Evolutionary conservation across 257 asterid species (phyloP).

Genomic region (Orobanche coerulescens): DNA sequence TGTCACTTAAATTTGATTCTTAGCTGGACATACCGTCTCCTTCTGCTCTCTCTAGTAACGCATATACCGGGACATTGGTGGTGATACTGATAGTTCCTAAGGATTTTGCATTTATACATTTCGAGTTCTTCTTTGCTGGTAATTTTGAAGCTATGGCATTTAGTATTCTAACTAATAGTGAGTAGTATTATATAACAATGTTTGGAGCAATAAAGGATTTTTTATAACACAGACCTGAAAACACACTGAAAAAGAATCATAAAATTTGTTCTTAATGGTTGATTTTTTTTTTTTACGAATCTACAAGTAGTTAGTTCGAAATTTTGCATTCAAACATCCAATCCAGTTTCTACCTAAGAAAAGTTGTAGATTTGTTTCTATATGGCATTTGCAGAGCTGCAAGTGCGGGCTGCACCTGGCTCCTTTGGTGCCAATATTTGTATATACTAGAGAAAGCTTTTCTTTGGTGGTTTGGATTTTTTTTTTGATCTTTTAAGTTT

Average conservation of each 20-base stretch:
- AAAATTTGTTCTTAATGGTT: background rate
- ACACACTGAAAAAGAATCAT: background rate
- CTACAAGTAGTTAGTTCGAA: background rate
- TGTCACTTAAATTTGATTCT: background rate
- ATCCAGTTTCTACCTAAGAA: background rate
- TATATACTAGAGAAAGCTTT: background rate
- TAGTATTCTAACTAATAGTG: background rate
- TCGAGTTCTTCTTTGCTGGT: background rate
- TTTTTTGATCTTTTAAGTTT: background rate
- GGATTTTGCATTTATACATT: background rate
- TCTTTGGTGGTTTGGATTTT: background rate
- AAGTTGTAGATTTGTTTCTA: background rate
- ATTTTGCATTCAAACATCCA: background rate
- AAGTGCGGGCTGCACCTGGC: background rate
- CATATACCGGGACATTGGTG: background rate
- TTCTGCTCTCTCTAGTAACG: background rate
- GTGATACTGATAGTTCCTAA: background rate
- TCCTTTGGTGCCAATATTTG: background rate
- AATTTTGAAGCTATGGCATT: background rate
- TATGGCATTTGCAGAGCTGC: slow-evolving; percentile 13
- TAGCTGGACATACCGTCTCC: background rate
- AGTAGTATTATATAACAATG: background rate
- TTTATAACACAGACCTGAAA: background rate
- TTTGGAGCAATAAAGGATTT: slow-evolving; percentile 4
- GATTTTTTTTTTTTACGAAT: too few relatives aligned